Evolutionary conservation across 768 basidiomycete genomes (phyloP).

Genomic region (Porpolomopsis calyptriformis): DNA sequence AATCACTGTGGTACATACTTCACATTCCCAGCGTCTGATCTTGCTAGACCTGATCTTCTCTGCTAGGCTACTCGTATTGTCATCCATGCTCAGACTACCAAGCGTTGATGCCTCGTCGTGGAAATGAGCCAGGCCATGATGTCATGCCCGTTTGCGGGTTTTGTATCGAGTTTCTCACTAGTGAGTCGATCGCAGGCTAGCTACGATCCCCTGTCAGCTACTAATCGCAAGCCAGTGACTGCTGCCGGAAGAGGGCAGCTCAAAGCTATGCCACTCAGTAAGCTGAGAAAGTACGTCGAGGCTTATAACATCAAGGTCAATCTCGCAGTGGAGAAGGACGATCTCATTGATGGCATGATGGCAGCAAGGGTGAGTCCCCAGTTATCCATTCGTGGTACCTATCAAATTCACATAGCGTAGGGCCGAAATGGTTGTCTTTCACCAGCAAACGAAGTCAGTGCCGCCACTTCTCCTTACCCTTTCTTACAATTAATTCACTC

Average conservation of each 20-base stretch:
- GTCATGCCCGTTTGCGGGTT: conserved; percentile 55
- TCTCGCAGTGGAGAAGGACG: conserved; percentile 66
- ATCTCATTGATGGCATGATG: conserved; percentile 59
- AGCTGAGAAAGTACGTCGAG: conserved; percentile 56
- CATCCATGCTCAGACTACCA: conserved; percentile 65
- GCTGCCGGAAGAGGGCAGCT: conserved; percentile 51
- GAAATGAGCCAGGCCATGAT: conserved; percentile 50
- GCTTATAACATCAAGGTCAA: conserved; percentile 58
- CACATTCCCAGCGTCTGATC: not conserved
- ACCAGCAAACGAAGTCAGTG: conserved; percentile 44
- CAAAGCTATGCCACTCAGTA: conserved; percentile 43
- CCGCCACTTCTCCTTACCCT: conserved; percentile 1
- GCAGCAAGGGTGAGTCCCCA: conserved; percentile 35
- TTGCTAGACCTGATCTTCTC: conserved; percentile 5
- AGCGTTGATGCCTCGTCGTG: conserved; percentile 62
- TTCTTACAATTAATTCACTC: not conserved
- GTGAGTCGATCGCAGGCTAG: conserved; percentile 29
- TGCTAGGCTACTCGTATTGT: conserved; percentile 61
- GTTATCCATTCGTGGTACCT: not conserved
- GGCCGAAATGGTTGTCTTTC: conserved; percentile 52
- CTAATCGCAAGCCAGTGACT: conserved; percentile 40
- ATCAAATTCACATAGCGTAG: conserved; percentile 21
- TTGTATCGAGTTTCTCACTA: conserved; percentile 60
- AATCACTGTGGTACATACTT: conserved; percentile 59
- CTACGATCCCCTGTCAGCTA: conserved; percentile 3